A percentile compares a stretch with the other conserved stretches of the same genome.
These are phyloP conservation scores for Moesziomyces parantarcticus DNA, from an alignment of 1,284 basidiomycete species.

Conservation along the genomic window DNA sequence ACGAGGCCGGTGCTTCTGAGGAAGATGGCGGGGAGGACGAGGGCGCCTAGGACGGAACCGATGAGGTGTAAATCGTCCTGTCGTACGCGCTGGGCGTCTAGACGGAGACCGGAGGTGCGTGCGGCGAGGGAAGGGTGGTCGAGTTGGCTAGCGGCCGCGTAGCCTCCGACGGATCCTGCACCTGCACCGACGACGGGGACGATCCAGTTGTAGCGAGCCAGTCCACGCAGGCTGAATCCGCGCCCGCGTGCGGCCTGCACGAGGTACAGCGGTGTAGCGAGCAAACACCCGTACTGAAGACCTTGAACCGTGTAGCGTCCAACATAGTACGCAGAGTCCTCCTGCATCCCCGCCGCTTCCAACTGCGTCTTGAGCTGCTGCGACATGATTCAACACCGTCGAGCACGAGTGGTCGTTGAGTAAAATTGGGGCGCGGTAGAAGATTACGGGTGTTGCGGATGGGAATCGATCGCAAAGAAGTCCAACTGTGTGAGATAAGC, in stretches of 20 bases:
- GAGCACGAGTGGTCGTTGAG: too few species aligned
- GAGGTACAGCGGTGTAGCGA: slow-evolving; percentile 59
- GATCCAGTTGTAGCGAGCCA: slow-evolving; percentile 61
- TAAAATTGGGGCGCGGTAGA: too few species aligned
- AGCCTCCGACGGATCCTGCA: slow-evolving; percentile 39
- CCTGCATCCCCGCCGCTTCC: slow-evolving; percentile 26
- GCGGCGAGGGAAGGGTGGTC: slow-evolving; percentile 34
- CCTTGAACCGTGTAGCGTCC: slow-evolving; percentile 44
- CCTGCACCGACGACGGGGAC: slow-evolving; percentile 47
- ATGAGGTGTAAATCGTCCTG: slow-evolving; percentile 64
- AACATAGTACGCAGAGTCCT: slow-evolving; percentile 52
- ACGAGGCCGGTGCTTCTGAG: slow-evolving; percentile 58
- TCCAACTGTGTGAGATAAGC: too few species aligned
- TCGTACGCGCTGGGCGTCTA: slow-evolving; percentile 43
- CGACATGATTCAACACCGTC: slow-evolving; percentile 21
- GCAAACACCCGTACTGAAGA: slow-evolving; percentile 54
- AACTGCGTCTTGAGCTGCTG: slow-evolving; percentile 33
- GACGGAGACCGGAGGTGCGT: slow-evolving; percentile 12
- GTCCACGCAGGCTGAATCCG: slow-evolving; percentile 45
- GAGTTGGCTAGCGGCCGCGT: slow-evolving; percentile 31
- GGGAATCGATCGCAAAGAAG: too few species aligned
- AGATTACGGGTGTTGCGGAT: too few species aligned
- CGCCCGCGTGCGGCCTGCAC: slow-evolving; percentile 45
- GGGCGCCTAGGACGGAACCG: slow-evolving; percentile 56
- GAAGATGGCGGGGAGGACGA: slow-evolving; percentile 60